Base-by-base conservation (phyloP, 1,139 yeast species). In the Nadsonia starkeyi-henricii region DNA sequence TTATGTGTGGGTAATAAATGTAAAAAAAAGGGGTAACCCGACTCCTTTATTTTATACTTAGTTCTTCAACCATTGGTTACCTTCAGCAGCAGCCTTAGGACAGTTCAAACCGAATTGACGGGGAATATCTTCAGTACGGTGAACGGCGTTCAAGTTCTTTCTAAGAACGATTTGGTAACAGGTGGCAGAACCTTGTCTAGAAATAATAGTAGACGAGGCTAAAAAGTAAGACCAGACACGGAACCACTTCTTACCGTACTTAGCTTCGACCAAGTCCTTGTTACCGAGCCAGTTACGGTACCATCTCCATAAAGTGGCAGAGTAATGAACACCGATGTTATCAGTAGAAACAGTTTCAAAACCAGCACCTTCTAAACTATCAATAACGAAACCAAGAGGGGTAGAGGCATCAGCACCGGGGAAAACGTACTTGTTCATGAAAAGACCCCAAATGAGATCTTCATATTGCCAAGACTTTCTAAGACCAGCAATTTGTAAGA, bases 351-450 rank as follows among this genome's bases (percentile, higher is more conserved):
- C 89, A 58, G 85, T 77, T 71, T 86, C 96, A 64, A 86, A 86
- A 2, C 95, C 95, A 55, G 82, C 78, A 42, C 78, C 79, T 71
- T 86, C 96, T 63, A 88, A 77, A 57, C 78, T 72, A 54, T 81
- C 77, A 53, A 81, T 73, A 56, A 85, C 91, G 64, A 84, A 88
- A 51, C 86, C 85, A 60, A 88, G 76, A 47, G 96, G 96, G 50
- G 96, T 88, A 8, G 95, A 85, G 46, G 96, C 96, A 70, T 86
- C 96, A 49, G 96, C 96, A 69, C 96, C 96, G 45, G 96, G 96
- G 86, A 86, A 86, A 63, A 86, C 81, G 70, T 85, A 86, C 73
- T 85, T 86, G 78, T 88, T 86, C 96, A 86, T 88, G 68, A 86
- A 88, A 64, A 88, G 73, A 57, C 96, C 96, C 96, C 96, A 86